These are phyloP conservation scores for Candida xyloterini DNA, from an alignment of 805 yeast species.

Conservation along the genomic window DNA sequence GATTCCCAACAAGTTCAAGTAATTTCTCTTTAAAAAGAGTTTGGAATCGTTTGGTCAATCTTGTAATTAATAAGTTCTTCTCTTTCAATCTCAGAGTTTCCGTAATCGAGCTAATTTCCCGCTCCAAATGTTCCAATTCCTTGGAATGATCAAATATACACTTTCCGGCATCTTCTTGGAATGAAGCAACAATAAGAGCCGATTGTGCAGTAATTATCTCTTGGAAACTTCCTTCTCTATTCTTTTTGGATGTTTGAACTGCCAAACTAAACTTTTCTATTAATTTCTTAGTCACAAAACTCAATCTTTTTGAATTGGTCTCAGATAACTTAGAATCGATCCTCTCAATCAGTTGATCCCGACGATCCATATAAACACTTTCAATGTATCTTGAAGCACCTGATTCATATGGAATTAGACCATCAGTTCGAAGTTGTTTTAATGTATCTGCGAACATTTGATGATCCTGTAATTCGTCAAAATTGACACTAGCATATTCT, in stretches of 20 bases:
- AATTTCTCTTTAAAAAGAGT: slow-evolving; percentile 50
- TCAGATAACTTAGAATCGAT: slow-evolving; percentile 46
- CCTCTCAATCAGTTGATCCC: slow-evolving; percentile 44
- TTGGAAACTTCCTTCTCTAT: slow-evolving; percentile 20
- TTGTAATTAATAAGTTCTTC: slow-evolving; percentile 39
- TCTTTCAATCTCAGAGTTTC: slow-evolving; percentile 39
- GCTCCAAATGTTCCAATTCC: slow-evolving; percentile 35
- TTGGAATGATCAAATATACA: slow-evolving; percentile 33
- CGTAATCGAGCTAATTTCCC: slow-evolving; percentile 28
- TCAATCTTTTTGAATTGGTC: slow-evolving; percentile 42
- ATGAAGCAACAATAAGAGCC: slow-evolving; percentile 22
- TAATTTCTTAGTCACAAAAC: slow-evolving; percentile 35
- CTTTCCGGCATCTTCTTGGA: slow-evolving; percentile 33
- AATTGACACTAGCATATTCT: slow-evolving; percentile 29
- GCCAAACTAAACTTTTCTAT: slow-evolving; percentile 29
- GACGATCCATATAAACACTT: slow-evolving; percentile 64
- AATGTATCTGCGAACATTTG: slow-evolving; percentile 42
- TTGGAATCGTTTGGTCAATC: slow-evolving; percentile 45
- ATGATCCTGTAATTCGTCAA: slow-evolving; percentile 26
- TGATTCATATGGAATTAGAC: slow-evolving; percentile 56
- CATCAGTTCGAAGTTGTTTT: slow-evolving; percentile 40
- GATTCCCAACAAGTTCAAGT: slow-evolving; percentile 45
- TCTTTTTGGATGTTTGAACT: slow-evolving; percentile 25
- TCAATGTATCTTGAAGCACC: slow-evolving; percentile 74
- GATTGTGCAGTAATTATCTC: slow-evolving; percentile 27